Percentiles rank a stretch among this genome's conserved stretches.
Evolutionary conservation across 371 early-diverging fungal genomes (phyloP).

Genomic region (Mucor velutinosus): DNA sequence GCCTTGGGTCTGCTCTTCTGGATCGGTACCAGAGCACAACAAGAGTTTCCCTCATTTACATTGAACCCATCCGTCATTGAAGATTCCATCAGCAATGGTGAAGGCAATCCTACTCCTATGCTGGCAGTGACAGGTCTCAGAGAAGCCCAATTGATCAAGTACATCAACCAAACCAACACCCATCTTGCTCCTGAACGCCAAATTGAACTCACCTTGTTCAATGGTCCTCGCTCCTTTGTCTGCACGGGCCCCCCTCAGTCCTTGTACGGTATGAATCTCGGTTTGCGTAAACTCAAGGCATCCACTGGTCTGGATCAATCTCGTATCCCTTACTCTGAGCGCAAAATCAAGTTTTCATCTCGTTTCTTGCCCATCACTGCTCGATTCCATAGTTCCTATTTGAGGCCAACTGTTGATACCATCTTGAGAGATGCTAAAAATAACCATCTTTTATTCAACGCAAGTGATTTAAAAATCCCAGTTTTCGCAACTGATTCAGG

Average conservation of each 20-base stretch:
- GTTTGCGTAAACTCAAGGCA: conserved; percentile 87
- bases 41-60: conserved; percentile 87
- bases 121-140: conserved; percentile 81
- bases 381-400: conserved; percentile 86
- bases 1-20: conserved; percentile 89
- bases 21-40: conserved; percentile 89
- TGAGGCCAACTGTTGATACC: conserved; percentile 64
- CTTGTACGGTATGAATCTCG: conserved; percentile 86
- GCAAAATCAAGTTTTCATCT: conserved; percentile 84
- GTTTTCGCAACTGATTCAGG: conserved; percentile 82
- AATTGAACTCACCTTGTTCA: conserved; percentile 81
- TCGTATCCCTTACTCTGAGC: conserved; percentile 82
- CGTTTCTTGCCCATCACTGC: conserved; percentile 88
- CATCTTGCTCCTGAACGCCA: conserved; percentile 81
- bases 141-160: conserved; percentile 73
- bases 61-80: conserved; percentile 84
- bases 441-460: conserved; percentile 59
- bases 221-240: conserved; percentile 86
- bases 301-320: conserved; percentile 81
- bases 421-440: conserved; percentile 68
- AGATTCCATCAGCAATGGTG: conserved; percentile 87
- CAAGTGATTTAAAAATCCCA: conserved; percentile 68
- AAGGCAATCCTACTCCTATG: conserved; percentile 96
- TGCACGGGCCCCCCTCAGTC: conserved; percentile 89
- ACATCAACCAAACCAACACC: conserved; percentile 84